A percentile compares a stretch with the other conserved stretches of the same genome.
Conservation (phyloP, 768 basidiomycete species). For the Amanita thiersii region DNA sequence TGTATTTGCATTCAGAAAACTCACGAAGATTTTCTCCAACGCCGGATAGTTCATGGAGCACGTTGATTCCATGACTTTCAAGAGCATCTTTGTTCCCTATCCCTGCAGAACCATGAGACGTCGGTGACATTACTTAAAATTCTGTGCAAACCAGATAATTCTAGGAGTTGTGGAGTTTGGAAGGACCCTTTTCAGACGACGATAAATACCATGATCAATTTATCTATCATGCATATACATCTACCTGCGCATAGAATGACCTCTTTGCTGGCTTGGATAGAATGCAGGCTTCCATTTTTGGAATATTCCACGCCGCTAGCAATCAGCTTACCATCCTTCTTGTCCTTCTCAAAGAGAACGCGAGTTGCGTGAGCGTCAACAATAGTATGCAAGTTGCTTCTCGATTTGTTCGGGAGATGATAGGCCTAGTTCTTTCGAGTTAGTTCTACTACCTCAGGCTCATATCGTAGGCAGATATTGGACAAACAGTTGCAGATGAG, state of each 20-base stretch:
- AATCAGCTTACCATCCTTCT: conserved; percentile 7
- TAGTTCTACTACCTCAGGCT: too few species aligned
- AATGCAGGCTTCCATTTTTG: conserved; percentile 12
- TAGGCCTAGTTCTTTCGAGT: too few species aligned
- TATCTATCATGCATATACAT: neutral
- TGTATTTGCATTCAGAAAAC: neutral
- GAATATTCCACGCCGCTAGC: conserved; percentile 10
- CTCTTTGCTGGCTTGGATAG: conserved; percentile 28
- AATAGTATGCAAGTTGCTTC: conserved; percentile 21
- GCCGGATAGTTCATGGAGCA: conserved; percentile 26
- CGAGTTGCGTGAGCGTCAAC: conserved; percentile 16
- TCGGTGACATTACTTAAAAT: too few species aligned
- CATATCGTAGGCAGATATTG: neutral
- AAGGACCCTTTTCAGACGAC: conserved; percentile 11
- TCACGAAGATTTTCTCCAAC: conserved; percentile 30
- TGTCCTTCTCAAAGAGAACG: conserved; percentile 14
- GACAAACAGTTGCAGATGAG: conserved; percentile 3
- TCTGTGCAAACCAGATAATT: conserved; percentile 29
- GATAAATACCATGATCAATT: neutral
- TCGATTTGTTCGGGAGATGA: conserved; percentile 17
- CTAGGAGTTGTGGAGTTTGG: conserved; percentile 30
- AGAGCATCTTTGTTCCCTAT: conserved; percentile 26
- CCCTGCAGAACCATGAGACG: conserved; percentile 14
- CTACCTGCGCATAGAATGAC: conserved; percentile 29
- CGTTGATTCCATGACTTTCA: conserved; percentile 16